Evolutionary conservation across 768 basidiomycete species (phyloP), one percentile per base, ranked within the genome.

Genomic region (Peribolospora baueri): DNA sequence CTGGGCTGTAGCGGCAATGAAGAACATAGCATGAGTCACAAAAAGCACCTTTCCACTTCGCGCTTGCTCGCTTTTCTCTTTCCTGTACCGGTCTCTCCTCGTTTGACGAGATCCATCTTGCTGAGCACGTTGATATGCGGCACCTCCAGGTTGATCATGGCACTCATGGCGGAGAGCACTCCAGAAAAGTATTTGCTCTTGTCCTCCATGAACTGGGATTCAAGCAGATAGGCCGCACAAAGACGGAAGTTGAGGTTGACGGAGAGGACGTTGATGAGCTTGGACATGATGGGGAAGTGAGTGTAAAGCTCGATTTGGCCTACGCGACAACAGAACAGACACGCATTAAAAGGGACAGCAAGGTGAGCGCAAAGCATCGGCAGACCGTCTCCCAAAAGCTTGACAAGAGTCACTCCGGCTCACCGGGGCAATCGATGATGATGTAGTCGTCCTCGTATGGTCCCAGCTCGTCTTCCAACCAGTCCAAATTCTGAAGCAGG

Each of bases 191-290:
- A 98, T 64, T 98, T 98, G 68, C 87, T 84, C 60, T 83, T 81
- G 68, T 98, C 93, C 69, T 98, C 93, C 87, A 97, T 97, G 69
- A 98, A 98, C 62, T 98, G 93, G 0, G 85, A 88, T 65, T 98
- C 93, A 59, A 98, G 79, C 46, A 98, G 76, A 66, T 97, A 98
- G 40, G 78, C 79, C 3, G 84, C 84, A 62, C 81, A 85, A n/a
- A 78, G 78, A 56, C 90, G 74, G 58, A 97, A 80, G 49, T 82
- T 80, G 66, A 90, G 73, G 51, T 61, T 74, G 68, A 58, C 86
- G 68, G 65, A 80, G 72, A 67, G 78, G 57, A 68, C 63, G 37
- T 61, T 75, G n/a, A 84, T 82, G 45, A 98, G 78, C 5, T 80
- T 77, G 0, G 93, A 90, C 45, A 98, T 77, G 68, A 98, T 86